Percentiles rank a stretch among this genome's conserved stretches.
These are phyloP conservation scores for Kwoniella mangroviensis DNA, from an alignment of 768 basidiomycete species.

Conservation along the genomic window DNA sequence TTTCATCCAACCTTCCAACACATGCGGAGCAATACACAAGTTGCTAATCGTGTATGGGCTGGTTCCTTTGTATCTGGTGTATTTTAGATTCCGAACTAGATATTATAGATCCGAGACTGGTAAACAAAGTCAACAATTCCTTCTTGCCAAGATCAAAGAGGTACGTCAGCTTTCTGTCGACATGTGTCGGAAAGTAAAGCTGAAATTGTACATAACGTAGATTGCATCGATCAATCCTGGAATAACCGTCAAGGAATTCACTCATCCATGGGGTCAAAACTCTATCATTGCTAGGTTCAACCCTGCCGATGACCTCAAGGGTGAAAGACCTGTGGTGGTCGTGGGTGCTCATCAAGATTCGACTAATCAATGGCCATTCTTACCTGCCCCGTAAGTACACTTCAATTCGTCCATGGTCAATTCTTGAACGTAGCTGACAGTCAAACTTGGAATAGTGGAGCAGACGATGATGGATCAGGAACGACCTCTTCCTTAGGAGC, in stretches of 20 bases:
- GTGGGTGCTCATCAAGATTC: constrained; percentile 59
- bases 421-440: not conserved
- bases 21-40: not conserved
- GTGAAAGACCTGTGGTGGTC: constrained; percentile 48
- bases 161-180: constrained; percentile 25
- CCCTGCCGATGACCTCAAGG: constrained; percentile 69
- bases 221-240: constrained; percentile 35
- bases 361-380: constrained; percentile 60
- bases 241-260: constrained; percentile 65
- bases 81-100: constrained; percentile 54
- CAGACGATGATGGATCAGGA: constrained; percentile 61
- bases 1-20: not conserved
- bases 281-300: constrained; percentile 59
- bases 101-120: constrained; percentile 60
- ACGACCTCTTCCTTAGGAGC: constrained; percentile 55
- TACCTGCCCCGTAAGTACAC: constrained; percentile 56
- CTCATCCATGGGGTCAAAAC: constrained; percentile 73
- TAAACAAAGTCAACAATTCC: constrained; percentile 56
- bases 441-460: constrained; percentile 41
- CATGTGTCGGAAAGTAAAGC: not conserved
- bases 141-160: constrained; percentile 56
- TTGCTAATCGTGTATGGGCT: not conserved
- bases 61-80: not conserved
- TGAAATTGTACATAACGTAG: constrained; percentile 15
- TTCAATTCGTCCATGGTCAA: not conserved